Evolutionary conservation across 1,139 yeast genomes (phyloP), one percentile per base, ranked within the genome.

Genomic region (Kazachstania sp.): DNA sequence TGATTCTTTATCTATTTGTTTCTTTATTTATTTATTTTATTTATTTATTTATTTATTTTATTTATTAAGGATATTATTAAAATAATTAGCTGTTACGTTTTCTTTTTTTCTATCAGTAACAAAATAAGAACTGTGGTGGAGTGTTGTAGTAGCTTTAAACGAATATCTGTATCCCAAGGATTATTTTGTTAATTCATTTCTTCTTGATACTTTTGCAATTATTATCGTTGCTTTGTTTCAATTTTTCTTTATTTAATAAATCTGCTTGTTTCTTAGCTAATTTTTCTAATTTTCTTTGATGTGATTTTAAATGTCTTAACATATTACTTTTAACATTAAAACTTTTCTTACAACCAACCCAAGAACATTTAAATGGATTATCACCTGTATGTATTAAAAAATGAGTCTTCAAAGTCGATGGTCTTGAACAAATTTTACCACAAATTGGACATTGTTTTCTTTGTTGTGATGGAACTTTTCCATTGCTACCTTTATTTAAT

Each of bases 351-450:
- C 96, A 87, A 31, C 75, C 75, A 1, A 69, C 71, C 78, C 83
- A 80, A n/a, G 77, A 75, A 64, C 96, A 87, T 53, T 70, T 71
- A 67, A 78, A 86, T 18, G 94, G 87, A 61, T 85, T 86, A 60
- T 85, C 95, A 3, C 96, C 96, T 0, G 96, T 86, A 64, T 87
- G 96, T 9, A 88, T 81, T 61, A 85, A 80, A 64, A 78, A 74
- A 67, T 87, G 96, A 2, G 94, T 86, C 61, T 81, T 84, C 49
- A 87, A 71, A 2, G 94, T 83, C 8, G 87, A 80, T 3, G 96
- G 95, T 50, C 96, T 73, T 45, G 86, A 83, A 69, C 88, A 87
- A 45, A 81, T 79, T 65, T 86, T 86, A 47, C 79, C 76, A 65
- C 96, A 87, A 18, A 80, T 73, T 23, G 74, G 71, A 62, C 96